Evolutionary conservation across 2,329 filamentous ascomycete species (phyloP), one percentile per base, ranked within the genome.

Genomic region (Tolypocladium capitatum): DNA sequence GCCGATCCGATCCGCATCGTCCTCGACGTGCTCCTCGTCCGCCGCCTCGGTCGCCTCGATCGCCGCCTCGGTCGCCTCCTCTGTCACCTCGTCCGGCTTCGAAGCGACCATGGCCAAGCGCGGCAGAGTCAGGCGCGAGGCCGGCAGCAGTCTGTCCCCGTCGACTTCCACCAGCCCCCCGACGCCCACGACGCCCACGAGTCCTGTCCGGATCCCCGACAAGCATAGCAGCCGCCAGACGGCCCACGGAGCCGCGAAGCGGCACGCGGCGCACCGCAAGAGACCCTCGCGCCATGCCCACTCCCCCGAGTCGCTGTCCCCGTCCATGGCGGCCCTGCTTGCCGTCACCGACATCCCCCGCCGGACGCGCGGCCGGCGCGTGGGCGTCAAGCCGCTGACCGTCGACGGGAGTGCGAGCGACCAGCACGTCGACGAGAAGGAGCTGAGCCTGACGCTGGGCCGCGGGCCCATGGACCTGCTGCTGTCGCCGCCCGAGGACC

Each of bases 341-440:
- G 80, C 80, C 31, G 68, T 80, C 46, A 83, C 80, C 30, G 74
- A 71, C 51, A 83, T 83, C 45, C 80, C 76, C 3, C 68, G 54
- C 62, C 72, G 45, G 33, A 66, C 56, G 34, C 57, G 59, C 27
- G 60, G 56, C 31, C 56, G 57, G 21, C 60, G 54, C 34, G 51
- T 53, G 38, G 49, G 52, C 11, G 56, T 59, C 18, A 59, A 58
- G 48, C 47, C 49, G 10, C 47, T 81, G 64, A 78, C 75, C 0
- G 72, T 80, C 11, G 74, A 78, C 49, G 74, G 74, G 7, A 72
- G 80, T 45, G 69, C 80, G 14, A 68, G 71, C 53, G 69, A 72
- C 46, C 73, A 73, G 13, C 71, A 73, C 42, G 70, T 74, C 10
- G 75, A 70, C 8, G 76, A 80, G 56, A 80, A 82, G 60, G 73